Conservation (phyloP, 495 filamentous ascomycete genomes). For the Hypoxylon lienhwacheense region DNA sequence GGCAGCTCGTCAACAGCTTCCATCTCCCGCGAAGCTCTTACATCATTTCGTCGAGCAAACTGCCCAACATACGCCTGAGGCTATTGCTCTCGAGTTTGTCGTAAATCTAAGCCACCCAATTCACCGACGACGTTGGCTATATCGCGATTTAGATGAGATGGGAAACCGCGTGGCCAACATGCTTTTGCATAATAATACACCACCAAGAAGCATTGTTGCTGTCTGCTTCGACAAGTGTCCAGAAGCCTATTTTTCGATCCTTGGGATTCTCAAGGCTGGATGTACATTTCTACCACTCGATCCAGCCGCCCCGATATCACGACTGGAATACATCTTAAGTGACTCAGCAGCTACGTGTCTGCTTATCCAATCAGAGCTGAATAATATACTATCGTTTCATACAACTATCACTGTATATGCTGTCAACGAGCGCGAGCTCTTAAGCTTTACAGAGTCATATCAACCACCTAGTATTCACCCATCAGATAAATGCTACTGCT, state of each 20-base stretch:
- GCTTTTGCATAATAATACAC: slow-evolving; percentile 42
- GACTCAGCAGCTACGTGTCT: slow-evolving; percentile 62
- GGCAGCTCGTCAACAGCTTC: slow-evolving; percentile 49
- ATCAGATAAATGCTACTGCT: slow-evolving; percentile 64
- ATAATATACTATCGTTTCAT: slow-evolving; percentile 31
- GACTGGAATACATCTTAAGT: slow-evolving; percentile 65
- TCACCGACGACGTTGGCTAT: slow-evolving; percentile 58
- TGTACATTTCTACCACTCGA: slow-evolving; percentile 80
- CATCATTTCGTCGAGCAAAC: slow-evolving; percentile 65
- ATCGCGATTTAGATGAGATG: slow-evolving; percentile 59
- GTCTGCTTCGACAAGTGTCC: slow-evolving; percentile 82
- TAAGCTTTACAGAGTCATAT: slow-evolving; percentile 24
- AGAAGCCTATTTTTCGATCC: slow-evolving; percentile 73
- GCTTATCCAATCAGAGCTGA: slow-evolving; percentile 43
- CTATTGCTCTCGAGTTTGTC: slow-evolving; percentile 64
- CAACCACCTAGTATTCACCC: slow-evolving; percentile 37
- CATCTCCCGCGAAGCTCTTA: slow-evolving; percentile 49
- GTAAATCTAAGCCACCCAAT: slow-evolving; percentile 41
- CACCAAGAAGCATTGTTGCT: slow-evolving; percentile 61
- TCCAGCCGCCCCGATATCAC: slow-evolving; percentile 60
- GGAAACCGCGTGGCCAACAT: slow-evolving; percentile 64
- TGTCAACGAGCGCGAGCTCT: slow-evolving; percentile 43
- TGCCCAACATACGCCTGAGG: slow-evolving; percentile 44
- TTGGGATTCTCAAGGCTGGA: slow-evolving; percentile 80
- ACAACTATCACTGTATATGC: slow-evolving; percentile 38